phyloP scores from a whole-genome alignment of 176 grass and related monocot species.

The Eragrostis nindensis region DNA sequence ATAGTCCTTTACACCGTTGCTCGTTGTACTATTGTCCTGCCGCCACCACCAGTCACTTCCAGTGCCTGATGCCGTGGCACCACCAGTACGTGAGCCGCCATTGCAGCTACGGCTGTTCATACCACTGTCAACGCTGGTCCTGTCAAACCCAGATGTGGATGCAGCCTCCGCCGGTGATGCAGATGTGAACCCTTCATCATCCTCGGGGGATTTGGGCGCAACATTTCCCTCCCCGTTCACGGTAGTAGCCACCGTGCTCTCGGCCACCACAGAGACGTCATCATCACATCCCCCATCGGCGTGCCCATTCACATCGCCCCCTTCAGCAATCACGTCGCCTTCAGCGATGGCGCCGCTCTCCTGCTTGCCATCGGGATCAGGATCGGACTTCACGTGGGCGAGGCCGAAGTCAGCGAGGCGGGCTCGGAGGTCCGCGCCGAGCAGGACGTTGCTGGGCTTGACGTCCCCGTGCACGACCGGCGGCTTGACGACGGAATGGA shows the following conservation, averaged over 20 bases:
- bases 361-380: constrained; percentile 24
- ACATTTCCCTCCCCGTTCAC: constrained; percentile 50
- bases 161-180: constrained; percentile 48
- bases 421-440: constrained; percentile 64
- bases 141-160: constrained; percentile 60
- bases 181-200: constrained; percentile 47
- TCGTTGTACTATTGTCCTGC: constrained; percentile 32
- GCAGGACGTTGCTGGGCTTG: constrained; percentile 88
- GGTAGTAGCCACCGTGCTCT: constrained; percentile 45
- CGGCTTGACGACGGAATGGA: constrained; percentile 65
- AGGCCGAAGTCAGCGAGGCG: constrained; percentile 87
- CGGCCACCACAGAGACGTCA: constrained; percentile 42
- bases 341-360: constrained; percentile 30
- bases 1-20: constrained; percentile 67
- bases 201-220: constrained; percentile 51
- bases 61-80: constrained; percentile 9
- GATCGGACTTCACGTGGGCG: constrained; percentile 49
- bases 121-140: constrained; percentile 58
- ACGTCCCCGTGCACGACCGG: constrained; percentile 78
- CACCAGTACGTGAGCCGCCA: constrained; percentile 20
- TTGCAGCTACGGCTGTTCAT: constrained; percentile 43
- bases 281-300: constrained; percentile 39
- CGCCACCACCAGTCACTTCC: constrained; percentile 59
- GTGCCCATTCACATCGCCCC: constrained; percentile 10
- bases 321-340: constrained; percentile 11